phyloP scores from a whole-genome alignment of 164 flowering plant genomes.

The Vitis rotundifolia region DNA sequence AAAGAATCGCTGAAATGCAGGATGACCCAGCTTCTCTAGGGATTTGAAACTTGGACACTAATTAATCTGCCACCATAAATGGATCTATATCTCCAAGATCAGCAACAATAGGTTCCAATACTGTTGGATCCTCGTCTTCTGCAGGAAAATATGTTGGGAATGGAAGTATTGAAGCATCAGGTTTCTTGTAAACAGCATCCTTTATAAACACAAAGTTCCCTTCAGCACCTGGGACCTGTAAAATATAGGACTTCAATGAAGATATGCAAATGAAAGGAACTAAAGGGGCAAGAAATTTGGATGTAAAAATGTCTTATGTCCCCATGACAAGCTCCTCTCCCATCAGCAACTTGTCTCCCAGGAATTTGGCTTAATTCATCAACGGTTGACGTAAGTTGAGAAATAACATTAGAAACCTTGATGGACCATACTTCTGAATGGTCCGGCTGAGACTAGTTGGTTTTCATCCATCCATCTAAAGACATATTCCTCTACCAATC shows the following conservation, averaged over 20 bases:
- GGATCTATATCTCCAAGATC: constrained; percentile 96
- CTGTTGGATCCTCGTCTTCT: constrained; percentile 57
- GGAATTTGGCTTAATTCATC: too few species aligned
- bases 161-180: constrained; percentile 71
- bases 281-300: neutral
- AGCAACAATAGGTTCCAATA: constrained; percentile 70
- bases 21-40: too few species aligned
- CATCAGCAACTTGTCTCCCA: too few species aligned
- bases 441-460: too few species aligned
- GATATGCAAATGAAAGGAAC: neutral
- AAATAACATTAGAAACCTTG: too few species aligned
- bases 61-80: constrained; percentile 83
- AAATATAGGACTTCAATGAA: neutral
- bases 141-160: constrained; percentile 79
- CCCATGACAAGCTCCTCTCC: too few species aligned
- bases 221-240: constrained; percentile 91
- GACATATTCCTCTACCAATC: too few species aligned
- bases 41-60: neutral
- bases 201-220: constrained; percentile 90
- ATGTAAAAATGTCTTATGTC: too few species aligned
- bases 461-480: too few species aligned
- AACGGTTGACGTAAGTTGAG: too few species aligned
- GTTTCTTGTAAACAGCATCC: constrained; percentile 85
- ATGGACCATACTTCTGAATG: neutral
- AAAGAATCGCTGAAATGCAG: too few species aligned